A percentile compares a stretch with the other conserved stretches of the same genome.
These are phyloP conservation scores for Endogone sp. DNA, from an alignment of 192 early-diverging fungal species.

Conservation along the genomic window DNA sequence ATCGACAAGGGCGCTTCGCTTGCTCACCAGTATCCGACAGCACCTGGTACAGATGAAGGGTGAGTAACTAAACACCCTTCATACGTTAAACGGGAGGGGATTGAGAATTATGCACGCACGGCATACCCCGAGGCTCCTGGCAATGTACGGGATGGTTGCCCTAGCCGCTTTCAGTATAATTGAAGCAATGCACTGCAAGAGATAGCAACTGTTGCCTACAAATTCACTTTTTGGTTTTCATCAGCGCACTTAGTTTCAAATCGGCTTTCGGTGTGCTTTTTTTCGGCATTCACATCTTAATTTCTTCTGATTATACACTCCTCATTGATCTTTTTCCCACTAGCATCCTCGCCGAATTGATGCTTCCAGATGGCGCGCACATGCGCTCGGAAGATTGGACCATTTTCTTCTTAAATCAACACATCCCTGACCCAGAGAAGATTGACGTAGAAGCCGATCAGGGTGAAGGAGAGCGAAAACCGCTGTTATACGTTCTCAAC, in stretches of 20 bases:
- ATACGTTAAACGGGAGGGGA: neutral
- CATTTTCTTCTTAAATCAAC: slow-evolving; percentile 86
- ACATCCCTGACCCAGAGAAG: slow-evolving; percentile 45
- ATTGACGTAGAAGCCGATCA: slow-evolving; percentile 8
- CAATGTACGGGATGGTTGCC: no score
- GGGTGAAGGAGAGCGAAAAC: slow-evolving; percentile 38
- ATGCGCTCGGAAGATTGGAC: slow-evolving; percentile 93
- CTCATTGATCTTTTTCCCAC: neutral
- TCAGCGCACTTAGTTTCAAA: no score
- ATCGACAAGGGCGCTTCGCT: slow-evolving; percentile 90
- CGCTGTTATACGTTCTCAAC: slow-evolving; percentile 88
- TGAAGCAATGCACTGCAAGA: no score
- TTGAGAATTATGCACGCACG: neutral
- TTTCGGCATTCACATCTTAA: no score
- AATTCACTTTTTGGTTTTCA: no score
- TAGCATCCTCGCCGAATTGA: slow-evolving; percentile 88
- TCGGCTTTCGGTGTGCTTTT: slow-evolving; percentile 20
- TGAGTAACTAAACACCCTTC: slow-evolving; percentile 27
- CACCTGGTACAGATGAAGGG: slow-evolving; percentile 83
- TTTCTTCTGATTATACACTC: neutral
- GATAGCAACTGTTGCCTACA: no score
- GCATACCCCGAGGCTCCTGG: neutral
- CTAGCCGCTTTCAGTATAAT: no score
- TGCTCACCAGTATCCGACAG: slow-evolving; percentile 81
- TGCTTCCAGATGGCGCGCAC: slow-evolving; percentile 95